Evolutionary conservation across 2,329 filamentous ascomycete genomes (phyloP), one percentile per base, ranked within the genome.

Genomic region (Hawksworthiomyces lignivorus): DNA sequence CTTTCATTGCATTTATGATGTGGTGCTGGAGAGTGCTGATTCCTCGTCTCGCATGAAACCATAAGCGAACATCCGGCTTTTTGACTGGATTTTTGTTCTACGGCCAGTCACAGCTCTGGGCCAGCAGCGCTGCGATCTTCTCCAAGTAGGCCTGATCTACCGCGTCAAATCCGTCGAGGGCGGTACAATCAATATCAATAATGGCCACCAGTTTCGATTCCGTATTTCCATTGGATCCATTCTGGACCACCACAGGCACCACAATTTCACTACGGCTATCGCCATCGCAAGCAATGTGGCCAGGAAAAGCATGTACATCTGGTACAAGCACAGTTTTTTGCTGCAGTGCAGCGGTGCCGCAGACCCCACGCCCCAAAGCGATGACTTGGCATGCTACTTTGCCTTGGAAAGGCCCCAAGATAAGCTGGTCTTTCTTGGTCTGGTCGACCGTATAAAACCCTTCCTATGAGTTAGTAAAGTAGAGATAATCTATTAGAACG

Each of bases 301-400:
- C 85, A 0, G 83, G 82, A 54, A 90, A 90, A 39, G 64, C 56
- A 32, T 86, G 80, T 7, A 92, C 84, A 58, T 92, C 80, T 11
- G 68, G 63, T 0, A 83, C 73, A 7, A 88, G 58, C 62, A 86
- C 82, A 10, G 84, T 88, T 45, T 63, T 56, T 33, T 62, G 62
- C 4, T 66, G 72, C 19, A 70, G 56, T 1, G 84, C 85, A 0
- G 84, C 84, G 7, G 75, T 64, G 3, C 86, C 86, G 58, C 86
- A 90, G 5, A 92, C 86, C 22, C 86, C 86, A 31, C 74, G 72
- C 8, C 80, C 78, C 48, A 88, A 84, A 6, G 68, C 63, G 53
- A 92, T 90, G 14, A 73, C 81, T 60, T 92, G 85, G 56, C 86
- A 92, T 8, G 86, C 86, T 3, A 82, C 77, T 55, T 87, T 84